phyloP scores from a whole-genome alignment of 2,329 filamentous ascomycete genomes.

The Venturia oleaginea region DNA sequence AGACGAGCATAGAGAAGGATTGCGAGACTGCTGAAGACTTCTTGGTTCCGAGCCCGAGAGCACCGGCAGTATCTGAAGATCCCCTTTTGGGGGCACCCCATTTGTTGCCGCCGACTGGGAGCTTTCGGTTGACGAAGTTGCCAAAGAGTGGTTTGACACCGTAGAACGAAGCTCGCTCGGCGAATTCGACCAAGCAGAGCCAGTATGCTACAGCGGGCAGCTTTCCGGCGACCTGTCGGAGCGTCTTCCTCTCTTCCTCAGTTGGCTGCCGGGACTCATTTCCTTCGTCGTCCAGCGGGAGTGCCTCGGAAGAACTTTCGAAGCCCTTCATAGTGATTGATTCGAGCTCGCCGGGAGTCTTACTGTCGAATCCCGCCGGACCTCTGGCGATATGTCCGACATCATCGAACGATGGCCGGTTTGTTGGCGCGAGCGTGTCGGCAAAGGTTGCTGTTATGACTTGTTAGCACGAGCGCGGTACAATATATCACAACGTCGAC shows the following conservation, averaged over 20 bases:
- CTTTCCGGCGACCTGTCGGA: slow-evolving; percentile 41
- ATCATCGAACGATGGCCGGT: not conserved
- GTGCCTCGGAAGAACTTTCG: not conserved
- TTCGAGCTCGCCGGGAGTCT: not conserved
- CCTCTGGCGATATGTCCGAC: not conserved
- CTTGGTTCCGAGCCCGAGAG: not conserved
- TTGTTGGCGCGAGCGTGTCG: not conserved
- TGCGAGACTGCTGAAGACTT: not conserved
- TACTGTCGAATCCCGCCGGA: not conserved
- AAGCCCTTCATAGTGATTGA: not conserved
- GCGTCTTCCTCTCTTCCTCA: slow-evolving; percentile 35
- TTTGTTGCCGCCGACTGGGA: slow-evolving; percentile 11
- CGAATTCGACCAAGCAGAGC: slow-evolving; percentile 51
- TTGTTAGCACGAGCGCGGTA: not conserved
- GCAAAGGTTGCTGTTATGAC: not conserved
- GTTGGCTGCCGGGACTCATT: slow-evolving; percentile 29
- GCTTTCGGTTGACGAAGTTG: slow-evolving; percentile 5
- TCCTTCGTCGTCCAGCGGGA: slow-evolving; percentile 10
- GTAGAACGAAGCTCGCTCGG: slow-evolving; percentile 53
- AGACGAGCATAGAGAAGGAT: slow-evolving; percentile 47
- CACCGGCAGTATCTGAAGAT: slow-evolving; percentile 7
- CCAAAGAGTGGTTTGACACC: slow-evolving; percentile 30
- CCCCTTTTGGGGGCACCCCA: slow-evolving; percentile 6
- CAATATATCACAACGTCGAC: not conserved
- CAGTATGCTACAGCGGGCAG: slow-evolving; percentile 46